Evolutionary conservation across 225 moss, liverwort and hornwort species (phyloP).

Genomic region (Climacium dendroides): DNA sequence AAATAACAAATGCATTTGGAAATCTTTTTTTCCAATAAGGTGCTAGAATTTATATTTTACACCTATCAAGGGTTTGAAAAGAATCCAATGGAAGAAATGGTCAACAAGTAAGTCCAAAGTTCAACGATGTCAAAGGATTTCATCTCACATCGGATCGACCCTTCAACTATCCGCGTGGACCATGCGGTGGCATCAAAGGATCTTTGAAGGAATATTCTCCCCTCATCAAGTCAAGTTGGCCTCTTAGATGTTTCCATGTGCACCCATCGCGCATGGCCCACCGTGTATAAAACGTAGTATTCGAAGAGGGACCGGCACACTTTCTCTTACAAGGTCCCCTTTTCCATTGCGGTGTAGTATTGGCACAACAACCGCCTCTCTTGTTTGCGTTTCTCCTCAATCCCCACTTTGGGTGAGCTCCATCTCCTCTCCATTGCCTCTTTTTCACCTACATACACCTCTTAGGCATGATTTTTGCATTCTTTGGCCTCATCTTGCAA

Average conservation of each 20-base stretch:
- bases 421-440: neutral
- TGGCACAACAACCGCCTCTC: no score
- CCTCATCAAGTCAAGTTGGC: accelerated
- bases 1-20: neutral
- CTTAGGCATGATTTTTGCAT: neutral
- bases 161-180: neutral
- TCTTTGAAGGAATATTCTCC: neutral
- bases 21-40: neutral
- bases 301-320: no score
- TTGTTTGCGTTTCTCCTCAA: neutral
- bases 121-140: neutral
- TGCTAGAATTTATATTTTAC: accelerated
- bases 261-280: neutral
- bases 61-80: neutral
- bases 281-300: neutral
- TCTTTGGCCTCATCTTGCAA: neutral
- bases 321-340: no score
- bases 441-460: neutral
- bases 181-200: neutral
- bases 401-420: neutral
- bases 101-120: neutral
- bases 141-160: neutral
- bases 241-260: neutral
- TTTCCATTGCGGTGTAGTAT: no score
- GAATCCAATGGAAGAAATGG: no score